Conservation (phyloP, 331 rosid species). For the Cydonia oblonga region DNA sequence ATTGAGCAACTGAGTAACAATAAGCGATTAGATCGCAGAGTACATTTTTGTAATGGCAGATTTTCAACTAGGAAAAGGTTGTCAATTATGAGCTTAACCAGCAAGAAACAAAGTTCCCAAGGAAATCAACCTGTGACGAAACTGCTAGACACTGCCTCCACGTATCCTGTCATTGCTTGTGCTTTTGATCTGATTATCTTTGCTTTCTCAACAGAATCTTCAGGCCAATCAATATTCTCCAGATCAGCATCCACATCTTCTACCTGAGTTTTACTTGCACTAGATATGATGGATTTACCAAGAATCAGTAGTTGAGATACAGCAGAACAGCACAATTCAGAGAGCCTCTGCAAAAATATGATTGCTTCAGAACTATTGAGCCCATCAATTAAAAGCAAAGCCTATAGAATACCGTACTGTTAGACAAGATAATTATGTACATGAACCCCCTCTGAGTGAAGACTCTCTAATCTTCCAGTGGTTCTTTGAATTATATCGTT, state of each 20-base stretch:
- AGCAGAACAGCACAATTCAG: constrained; percentile 85
- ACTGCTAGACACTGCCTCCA: constrained; percentile 79
- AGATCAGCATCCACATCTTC: constrained; percentile 32
- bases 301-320: constrained; percentile 73
- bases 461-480: constrained; percentile 69
- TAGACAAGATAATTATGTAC: constrained; percentile 32
- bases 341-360: constrained; percentile 69
- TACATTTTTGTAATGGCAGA: neutral
- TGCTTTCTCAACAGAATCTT: constrained; percentile 75
- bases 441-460: constrained; percentile 96
- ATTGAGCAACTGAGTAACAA: neutral
- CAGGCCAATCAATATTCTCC: constrained; percentile 73
- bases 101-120: neutral
- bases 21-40: neutral
- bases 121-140: constrained; percentile 56
- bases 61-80: neutral
- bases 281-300: constrained; percentile 72
- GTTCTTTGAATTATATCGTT: constrained; percentile 81
- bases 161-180: constrained; percentile 59
- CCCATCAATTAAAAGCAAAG: neutral
- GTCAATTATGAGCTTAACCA: neutral
- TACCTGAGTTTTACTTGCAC: constrained; percentile 50
- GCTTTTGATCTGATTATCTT: constrained; percentile 74
- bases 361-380: constrained; percentile 2
- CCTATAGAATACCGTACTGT: neutral